These are phyloP conservation scores for Starmerella khaoyaiensis DNA, from an alignment of 805 yeast genomes.

Conservation along the genomic window DNA sequence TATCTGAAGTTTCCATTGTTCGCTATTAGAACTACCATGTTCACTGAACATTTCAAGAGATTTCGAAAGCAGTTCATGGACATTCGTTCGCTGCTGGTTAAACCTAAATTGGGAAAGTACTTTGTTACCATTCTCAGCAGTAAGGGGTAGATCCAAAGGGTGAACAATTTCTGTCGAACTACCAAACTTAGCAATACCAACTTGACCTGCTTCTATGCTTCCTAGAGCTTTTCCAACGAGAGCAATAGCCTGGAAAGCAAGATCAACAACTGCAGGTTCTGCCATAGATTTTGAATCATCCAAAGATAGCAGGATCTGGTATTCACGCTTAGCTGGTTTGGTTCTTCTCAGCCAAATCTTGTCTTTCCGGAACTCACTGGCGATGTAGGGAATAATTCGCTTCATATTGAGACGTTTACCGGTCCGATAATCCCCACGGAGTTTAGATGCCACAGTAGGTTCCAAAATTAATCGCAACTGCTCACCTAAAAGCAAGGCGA, in stretches of 20 bases:
- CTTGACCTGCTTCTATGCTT: constrained; percentile 86
- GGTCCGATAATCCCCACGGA: constrained; percentile 90
- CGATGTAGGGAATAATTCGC: constrained; percentile 93
- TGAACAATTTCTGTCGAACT: constrained; percentile 72
- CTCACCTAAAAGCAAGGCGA: constrained; percentile 79
- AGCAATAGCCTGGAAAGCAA: constrained; percentile 91
- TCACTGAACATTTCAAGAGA: constrained; percentile 64
- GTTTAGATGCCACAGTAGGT: constrained; percentile 91
- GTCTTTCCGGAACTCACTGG: constrained; percentile 92
- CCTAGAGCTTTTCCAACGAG: constrained; percentile 87
- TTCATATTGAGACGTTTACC: constrained; percentile 97
- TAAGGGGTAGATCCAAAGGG: constrained; percentile 77
- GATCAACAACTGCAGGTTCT: constrained; percentile 75
- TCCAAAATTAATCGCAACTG: constrained; percentile 85
- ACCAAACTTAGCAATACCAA: constrained; percentile 84
- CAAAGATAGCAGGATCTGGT: constrained; percentile 92
- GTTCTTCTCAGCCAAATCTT: constrained; percentile 97
- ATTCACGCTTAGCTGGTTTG: constrained; percentile 92
- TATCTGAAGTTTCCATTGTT: constrained; percentile 83
- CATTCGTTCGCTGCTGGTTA: constrained; percentile 77
- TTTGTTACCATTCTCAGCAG: constrained; percentile 67
- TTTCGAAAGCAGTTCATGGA: constrained; percentile 54
- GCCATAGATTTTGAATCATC: constrained; percentile 98
- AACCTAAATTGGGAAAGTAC: constrained; percentile 83
- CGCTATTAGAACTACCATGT: constrained; percentile 34